Evolutionary conservation across 2,329 filamentous ascomycete species (phyloP), one percentile per base, ranked within the genome.

Genomic region (Hypomyces perniciosus): DNA sequence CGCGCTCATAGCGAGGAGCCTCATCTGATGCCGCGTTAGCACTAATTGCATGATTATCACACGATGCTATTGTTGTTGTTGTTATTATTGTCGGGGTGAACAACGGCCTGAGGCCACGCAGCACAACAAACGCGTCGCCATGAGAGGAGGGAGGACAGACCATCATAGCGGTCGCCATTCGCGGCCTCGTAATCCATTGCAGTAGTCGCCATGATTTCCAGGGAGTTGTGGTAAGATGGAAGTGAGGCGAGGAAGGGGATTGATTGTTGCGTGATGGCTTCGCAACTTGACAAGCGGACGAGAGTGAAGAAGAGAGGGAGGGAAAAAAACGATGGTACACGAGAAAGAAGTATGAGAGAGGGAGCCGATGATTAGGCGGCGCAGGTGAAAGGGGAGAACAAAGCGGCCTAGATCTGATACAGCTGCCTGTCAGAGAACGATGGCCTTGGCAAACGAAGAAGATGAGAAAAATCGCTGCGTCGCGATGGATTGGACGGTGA

Each of bases 141-240:
- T 44, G 51, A 29, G 42, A 9, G 35, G 26, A 13, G 29, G 42
- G 57, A 49, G 47, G 39, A 61, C 74, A 61, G 72, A 85, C 83
- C 83, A 63, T 85, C 82, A 59, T 83, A 85, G 56, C 79, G 81
- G 68, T 84, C 79, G 63, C 80, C 81, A 62, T 82, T 84, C 57
- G 81, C 79, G 65, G 79, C 80, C 68, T 86, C 83, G 68, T 86
- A 86, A 65, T 86, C 83, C 83, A 86, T 86, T 58, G 81, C 78
- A 39, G 79, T 81, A 57, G 81, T 83, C 51, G 80, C 80, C 80
- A 83, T 83, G 58, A 57, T 66, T 53, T 52, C 44, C 51, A 30
- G 46, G 44, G 52, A 46, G 49, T 47, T 41, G 45, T 46, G 51
- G 31, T 37, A 48, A 43, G 55, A 60, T 53, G 29, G 39, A 48